Conservation (phyloP, 2,329 filamentous ascomycete genomes). For the Ophiocordyceps camponoti-rufipedis region DNA sequence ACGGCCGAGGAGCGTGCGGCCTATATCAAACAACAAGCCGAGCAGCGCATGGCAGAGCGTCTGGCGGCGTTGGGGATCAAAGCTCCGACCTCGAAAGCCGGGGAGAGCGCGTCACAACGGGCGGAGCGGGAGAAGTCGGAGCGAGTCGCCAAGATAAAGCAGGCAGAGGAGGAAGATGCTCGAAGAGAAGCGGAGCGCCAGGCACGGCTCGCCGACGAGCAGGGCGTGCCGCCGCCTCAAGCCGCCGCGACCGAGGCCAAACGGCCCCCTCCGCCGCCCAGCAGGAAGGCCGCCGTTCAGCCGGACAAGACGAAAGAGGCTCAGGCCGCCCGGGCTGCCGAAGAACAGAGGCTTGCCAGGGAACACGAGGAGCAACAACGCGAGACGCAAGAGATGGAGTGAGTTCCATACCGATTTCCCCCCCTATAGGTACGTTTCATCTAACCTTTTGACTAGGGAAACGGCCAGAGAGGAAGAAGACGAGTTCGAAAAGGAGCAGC, state of each 20-base stretch:
- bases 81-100: slow-evolving; percentile 52
- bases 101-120: slow-evolving; percentile 68
- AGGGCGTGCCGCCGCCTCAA: slow-evolving; percentile 38
- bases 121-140: slow-evolving; percentile 79
- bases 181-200: slow-evolving; percentile 78
- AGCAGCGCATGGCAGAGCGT: slow-evolving; percentile 91
- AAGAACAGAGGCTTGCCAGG: slow-evolving; percentile 46
- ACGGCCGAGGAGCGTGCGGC: slow-evolving; percentile 87
- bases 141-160: slow-evolving; percentile 66
- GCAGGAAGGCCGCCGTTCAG: slow-evolving; percentile 47
- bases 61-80: slow-evolving; percentile 87
- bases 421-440: neutral
- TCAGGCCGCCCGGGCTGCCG: slow-evolving; percentile 36
- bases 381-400: slow-evolving; percentile 66
- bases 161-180: slow-evolving; percentile 88
- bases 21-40: slow-evolving; percentile 92
- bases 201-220: slow-evolving; percentile 64
- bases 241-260: slow-evolving; percentile 30
- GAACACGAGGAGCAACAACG: slow-evolving; percentile 62
- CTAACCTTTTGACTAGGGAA: slow-evolving; percentile 31
- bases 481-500: slow-evolving; percentile 61
- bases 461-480: slow-evolving; percentile 60
- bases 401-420: slow-evolving; percentile 26
- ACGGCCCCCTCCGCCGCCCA: slow-evolving; percentile 63
- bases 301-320: slow-evolving; percentile 46